Evolutionary conservation across 2,329 filamentous ascomycete genomes (phyloP).

Genomic region (Calycina herbarum): DNA sequence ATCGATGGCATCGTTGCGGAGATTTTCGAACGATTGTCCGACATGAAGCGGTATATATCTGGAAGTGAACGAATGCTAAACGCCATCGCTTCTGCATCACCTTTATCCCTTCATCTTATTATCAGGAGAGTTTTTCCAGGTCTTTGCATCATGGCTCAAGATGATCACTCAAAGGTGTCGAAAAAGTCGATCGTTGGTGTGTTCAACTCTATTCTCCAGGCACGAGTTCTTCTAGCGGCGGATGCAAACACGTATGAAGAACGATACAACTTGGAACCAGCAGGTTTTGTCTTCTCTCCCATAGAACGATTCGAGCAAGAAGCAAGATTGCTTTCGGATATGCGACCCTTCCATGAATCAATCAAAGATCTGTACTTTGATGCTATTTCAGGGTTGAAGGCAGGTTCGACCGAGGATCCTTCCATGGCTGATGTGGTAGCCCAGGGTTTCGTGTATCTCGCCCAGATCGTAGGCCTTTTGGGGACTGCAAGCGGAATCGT

Average conservation of each 20-base stretch:
- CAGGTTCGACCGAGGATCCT: conserved; percentile 19
- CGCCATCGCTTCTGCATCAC: conserved; percentile 25
- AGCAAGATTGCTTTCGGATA: conserved; percentile 5
- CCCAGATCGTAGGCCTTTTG: conserved; percentile 28
- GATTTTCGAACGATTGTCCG: conserved; percentile 17
- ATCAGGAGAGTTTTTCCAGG: conserved; percentile 26
- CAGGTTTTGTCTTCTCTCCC: neutral
- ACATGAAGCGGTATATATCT: conserved; percentile 13
- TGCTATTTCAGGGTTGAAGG: conserved; percentile 20
- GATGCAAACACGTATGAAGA: conserved; percentile 9
- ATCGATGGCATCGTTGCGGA: conserved; percentile 18
- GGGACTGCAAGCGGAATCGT: conserved; percentile 28
- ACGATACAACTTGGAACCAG: neutral
- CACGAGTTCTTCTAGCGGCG: conserved; percentile 22
- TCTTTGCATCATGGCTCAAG: conserved; percentile 27
- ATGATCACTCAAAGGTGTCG: conserved; percentile 22
- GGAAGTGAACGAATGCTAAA: conserved; percentile 26
- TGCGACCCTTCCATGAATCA: conserved; percentile 17
- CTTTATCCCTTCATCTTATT: conserved; percentile 26
- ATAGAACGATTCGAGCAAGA: neutral
- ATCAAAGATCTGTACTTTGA: conserved; percentile 31
- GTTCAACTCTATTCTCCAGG: conserved; percentile 33
- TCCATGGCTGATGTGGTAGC: conserved; percentile 27
- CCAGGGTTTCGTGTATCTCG: conserved; percentile 30
- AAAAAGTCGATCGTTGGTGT: conserved; percentile 31